Percentiles rank a stretch among this genome's conserved stretches.
Conservation (phyloP, 1,284 basidiomycete species). For the Ustilago curta region DNA sequence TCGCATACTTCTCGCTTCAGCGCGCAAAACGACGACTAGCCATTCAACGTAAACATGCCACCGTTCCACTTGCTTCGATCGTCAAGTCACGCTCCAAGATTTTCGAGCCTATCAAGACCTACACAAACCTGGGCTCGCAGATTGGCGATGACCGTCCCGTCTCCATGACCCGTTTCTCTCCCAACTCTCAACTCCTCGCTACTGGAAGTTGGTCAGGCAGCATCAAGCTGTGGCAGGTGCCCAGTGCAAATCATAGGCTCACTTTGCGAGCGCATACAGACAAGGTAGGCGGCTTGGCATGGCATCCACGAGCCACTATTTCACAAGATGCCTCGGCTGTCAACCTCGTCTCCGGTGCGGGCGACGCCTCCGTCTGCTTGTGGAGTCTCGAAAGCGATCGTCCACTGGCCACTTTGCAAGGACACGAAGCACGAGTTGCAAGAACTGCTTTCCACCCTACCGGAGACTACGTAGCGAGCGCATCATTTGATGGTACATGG, state of each 20-base stretch:
- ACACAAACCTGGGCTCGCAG: slow-evolving; percentile 92
- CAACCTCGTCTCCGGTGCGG: slow-evolving; percentile 91
- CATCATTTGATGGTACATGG: slow-evolving; percentile 99
- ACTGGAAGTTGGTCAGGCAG: slow-evolving; percentile 96
- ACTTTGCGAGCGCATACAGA: slow-evolving; percentile 80
- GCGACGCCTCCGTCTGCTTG: slow-evolving; percentile 84
- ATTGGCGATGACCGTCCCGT: slow-evolving; percentile 96
- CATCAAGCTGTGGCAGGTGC: slow-evolving; percentile 94
- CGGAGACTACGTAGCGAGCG: slow-evolving; percentile 90
- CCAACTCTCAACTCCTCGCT: slow-evolving; percentile 85
- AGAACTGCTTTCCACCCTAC: slow-evolving; percentile 96
- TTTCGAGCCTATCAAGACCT: slow-evolving; percentile 90
- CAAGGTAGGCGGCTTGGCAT: slow-evolving; percentile 92
- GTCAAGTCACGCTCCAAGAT: slow-evolving; percentile 90
- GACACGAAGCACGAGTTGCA: slow-evolving; percentile 90
- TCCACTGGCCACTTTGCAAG: slow-evolving; percentile 83
- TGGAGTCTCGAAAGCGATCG: slow-evolving; percentile 83
- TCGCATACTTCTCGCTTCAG: slow-evolving; percentile 92
- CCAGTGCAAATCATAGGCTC: slow-evolving; percentile 72
- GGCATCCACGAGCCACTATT: slow-evolving; percentile 95
- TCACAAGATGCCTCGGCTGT: slow-evolving; percentile 77
- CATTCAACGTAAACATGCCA: slow-evolving; percentile 87
- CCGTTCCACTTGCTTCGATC: slow-evolving; percentile 86
- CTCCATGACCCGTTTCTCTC: slow-evolving; percentile 92
- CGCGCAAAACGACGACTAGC: slow-evolving; percentile 92